Percentiles rank a stretch among this genome's conserved stretches.
phyloP scores from a whole-genome alignment of 2,329 filamentous ascomycete species.

The Claviceps spartinae region DNA sequence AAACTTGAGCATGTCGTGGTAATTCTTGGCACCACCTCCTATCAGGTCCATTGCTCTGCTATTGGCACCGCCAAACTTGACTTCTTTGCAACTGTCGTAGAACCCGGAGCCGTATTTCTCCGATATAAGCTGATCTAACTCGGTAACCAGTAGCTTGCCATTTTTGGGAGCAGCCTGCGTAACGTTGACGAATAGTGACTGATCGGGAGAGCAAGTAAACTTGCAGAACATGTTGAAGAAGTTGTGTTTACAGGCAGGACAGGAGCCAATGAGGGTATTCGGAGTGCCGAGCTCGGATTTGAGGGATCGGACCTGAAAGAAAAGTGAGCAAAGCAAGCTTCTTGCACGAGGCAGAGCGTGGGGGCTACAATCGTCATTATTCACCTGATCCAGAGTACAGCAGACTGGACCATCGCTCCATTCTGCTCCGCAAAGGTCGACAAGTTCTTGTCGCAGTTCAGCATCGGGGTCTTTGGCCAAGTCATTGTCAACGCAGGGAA shows the following conservation, averaged over 20 bases:
- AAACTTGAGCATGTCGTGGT: conserved; percentile 76
- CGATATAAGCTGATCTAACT: conserved; percentile 81
- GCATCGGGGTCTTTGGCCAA: conserved; percentile 61
- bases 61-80: conserved; percentile 93
- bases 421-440: conserved; percentile 73
- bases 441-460: conserved; percentile 60
- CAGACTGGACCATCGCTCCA: conserved; percentile 79
- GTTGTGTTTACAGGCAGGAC: conserved; percentile 93
- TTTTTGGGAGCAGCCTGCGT: conserved; percentile 55
- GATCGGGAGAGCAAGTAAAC: conserved; percentile 94
- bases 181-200: conserved; percentile 89
- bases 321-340: neutral
- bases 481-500: conserved; percentile 88
- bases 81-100: conserved; percentile 96
- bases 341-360: conserved; percentile 4
- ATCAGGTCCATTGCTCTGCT: conserved; percentile 92
- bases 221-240: conserved; percentile 98
- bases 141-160: conserved; percentile 56
- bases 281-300: conserved; percentile 76
- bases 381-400: conserved; percentile 66
- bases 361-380: neutral
- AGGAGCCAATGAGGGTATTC: conserved; percentile 79
- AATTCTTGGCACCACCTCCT: conserved; percentile 86
- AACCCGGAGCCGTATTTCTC: conserved; percentile 75
- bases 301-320: conserved; percentile 55